Evolutionary conservation across 2,329 filamentous ascomycete species (phyloP), one percentile per base, ranked within the genome.

Genomic region (Rhinocladiella similis): DNA sequence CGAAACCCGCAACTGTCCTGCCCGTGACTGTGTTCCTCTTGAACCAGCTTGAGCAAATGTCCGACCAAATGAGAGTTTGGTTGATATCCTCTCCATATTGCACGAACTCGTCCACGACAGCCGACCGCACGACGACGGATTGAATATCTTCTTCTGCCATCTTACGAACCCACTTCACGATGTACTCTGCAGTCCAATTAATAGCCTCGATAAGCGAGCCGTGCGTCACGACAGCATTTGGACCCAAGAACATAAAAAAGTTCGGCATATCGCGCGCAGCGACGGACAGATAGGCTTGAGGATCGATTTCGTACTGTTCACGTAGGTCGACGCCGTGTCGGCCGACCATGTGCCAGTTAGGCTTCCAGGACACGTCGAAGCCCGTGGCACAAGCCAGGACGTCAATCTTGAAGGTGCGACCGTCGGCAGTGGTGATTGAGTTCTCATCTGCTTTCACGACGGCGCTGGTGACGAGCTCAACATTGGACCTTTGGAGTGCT

Each of bases 31-130:
- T 70, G 25, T 72, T 72, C 22, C 73, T 71, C 63, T 79, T 78
- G 65, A 83, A 83, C 81, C 80, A 83, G 14, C 47, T 52, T 12
- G 36, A 19, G 22, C 56, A 59, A 22, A n/a, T 43, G 12, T 45
- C 56, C 47, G 76, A 79, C 56, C 75, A 75, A 66, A 80, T 83
- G n/a, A 59, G 33, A 7, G 70, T 65, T 57, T 74, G 70, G 64
- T 82, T 78, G 61, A 81, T 79, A 49, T 74, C 72, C 39, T 76
- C 72, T 29, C 75, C 73, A 63, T 78, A 81, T 22, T 68, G 70
- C 36, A 70, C 70, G 65, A 80, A 82, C 55, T 80, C 78, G 18
- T 73, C 67, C 22, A 81, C 74, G 14, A 75, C 67, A 36, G 75
- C 70, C 1, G 68, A 61, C 63, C 73, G 77, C 1, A 79, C 73